phyloP scores from a whole-genome alignment of 306 rosid genomes.

The Luffa acutangula region DNA sequence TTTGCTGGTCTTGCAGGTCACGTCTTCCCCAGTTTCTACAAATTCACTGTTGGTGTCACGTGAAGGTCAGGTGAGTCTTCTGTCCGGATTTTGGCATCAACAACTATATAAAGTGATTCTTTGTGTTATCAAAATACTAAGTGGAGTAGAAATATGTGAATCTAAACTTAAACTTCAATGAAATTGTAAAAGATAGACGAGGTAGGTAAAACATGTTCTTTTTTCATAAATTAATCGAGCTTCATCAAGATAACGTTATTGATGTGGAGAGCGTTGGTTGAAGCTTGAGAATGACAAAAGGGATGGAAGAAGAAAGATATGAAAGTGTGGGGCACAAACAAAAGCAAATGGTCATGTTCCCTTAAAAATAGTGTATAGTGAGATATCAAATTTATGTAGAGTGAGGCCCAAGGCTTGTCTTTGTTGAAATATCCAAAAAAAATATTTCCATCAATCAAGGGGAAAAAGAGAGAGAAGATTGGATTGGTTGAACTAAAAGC shows the following conservation, averaged over 20 bases:
- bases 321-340: conserved; percentile 24
- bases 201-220: background rate
- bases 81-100: too few species aligned
- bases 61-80: too few species aligned
- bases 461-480: background rate
- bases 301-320: conserved; percentile 2
- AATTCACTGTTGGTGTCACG: too few species aligned
- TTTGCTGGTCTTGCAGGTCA: too few species aligned
- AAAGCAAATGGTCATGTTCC: conserved; percentile 18
- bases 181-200: background rate
- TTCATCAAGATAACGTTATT: background rate
- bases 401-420: background rate
- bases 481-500: background rate
- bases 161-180: background rate
- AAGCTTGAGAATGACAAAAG: conserved; percentile 56
- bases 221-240: background rate
- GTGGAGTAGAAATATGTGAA: background rate
- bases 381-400: background rate
- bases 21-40: too few species aligned
- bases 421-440: background rate
- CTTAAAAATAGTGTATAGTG: conserved; percentile 24
- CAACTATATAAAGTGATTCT: too few species aligned
- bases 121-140: background rate
- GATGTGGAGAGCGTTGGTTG: conserved; percentile 1
- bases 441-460: conserved; percentile 11